Base-by-base conservation (phyloP, 176 grass and related monocot genomes). In the Oryza glumipatula region DNA sequence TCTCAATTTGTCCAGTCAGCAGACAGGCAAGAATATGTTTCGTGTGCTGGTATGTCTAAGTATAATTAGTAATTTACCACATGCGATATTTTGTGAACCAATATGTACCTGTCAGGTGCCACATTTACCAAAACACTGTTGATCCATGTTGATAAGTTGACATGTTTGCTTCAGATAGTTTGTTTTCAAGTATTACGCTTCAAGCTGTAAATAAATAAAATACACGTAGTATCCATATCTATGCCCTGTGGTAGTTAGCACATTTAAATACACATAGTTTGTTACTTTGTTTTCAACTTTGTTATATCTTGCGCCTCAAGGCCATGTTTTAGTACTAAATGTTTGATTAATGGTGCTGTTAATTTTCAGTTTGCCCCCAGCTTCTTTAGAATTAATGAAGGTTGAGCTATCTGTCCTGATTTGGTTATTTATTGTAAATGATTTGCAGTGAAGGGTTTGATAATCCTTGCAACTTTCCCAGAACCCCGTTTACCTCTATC, bases 381-480 rank as follows among this genome's bases (percentile, higher is more conserved):
- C 16, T 81, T 76, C 4, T 58, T 67, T 81, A 74, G 78, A 74
- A 30, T 73, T 6, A 76, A 30, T 35, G 28, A 51, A 76, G 39
- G 51, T 38, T 48, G 71, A 26, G 11, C 48, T 80, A 46, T 78
- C 21, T 86, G 48, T 86, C 52, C 61, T 86, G 80, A 81, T 74
- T 87, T 35, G 46, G 44, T 73, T 77, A 48, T 49, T 88, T 88
- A 63, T 87, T 65, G 65, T 74, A 83, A 86, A 87, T 85, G 67
- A 11, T 90, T 86, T 86, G 63, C 85, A 95, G 96, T 86, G 49
- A 95, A 93, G 65, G 91, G 89, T 84, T 89, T 98, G 80, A 72
- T 83, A 82, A 80, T 86, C 70, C 90, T 98, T 80, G 87, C 91
- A 89, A 98, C 93, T 87, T 89, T 98, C 83, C 87, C 93, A 6